A percentile compares a stretch with the other conserved stretches of the same genome.
Evolutionary conservation across 345 rosid species (phyloP).

Genomic region (Gossypium bickii): DNA sequence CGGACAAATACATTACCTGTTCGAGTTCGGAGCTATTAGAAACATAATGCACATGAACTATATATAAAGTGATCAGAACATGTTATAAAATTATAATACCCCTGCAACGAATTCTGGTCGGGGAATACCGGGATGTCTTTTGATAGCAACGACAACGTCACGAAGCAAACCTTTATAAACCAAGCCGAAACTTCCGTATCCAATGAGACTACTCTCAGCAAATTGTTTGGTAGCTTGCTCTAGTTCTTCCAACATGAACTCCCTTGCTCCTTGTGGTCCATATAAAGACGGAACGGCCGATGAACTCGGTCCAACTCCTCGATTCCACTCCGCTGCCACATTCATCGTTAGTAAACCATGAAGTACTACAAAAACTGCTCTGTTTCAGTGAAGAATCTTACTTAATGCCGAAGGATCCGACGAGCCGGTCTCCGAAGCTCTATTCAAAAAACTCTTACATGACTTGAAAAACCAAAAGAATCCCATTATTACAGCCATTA

Average conservation of each 20-base stretch:
- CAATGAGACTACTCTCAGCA: conserved; percentile 39
- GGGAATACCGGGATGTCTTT: conserved; percentile 36
- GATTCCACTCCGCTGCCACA: conserved; percentile 36
- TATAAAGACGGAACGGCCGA: conserved; percentile 21
- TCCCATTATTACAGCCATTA: conserved; percentile 27
- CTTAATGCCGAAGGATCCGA: conserved; percentile 55
- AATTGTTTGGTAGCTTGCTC: conserved; percentile 53
- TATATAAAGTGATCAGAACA: background rate
- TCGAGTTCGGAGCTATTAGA: background rate
- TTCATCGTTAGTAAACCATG: background rate
- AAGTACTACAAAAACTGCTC: background rate
- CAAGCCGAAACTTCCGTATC: conserved; percentile 50
- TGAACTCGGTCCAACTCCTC: conserved; percentile 37
- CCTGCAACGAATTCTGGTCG: conserved; percentile 41
- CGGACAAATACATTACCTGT: conserved; percentile 50
- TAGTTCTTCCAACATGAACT: conserved; percentile 51
- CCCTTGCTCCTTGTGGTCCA: conserved; percentile 29
- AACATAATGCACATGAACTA: background rate
- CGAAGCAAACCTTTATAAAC: conserved; percentile 50
- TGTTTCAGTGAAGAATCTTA: conserved; percentile 16
- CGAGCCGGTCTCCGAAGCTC: conserved; percentile 51
- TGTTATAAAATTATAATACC: conserved; percentile 28
- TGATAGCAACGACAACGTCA: conserved; percentile 52
- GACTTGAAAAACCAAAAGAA: conserved; percentile 44
- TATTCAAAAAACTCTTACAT: conserved; percentile 21